Evolutionary conservation across 306 rosid species (phyloP), one percentile per base, ranked within the genome.

Genomic region (Fragaria nilgerrensis): DNA sequence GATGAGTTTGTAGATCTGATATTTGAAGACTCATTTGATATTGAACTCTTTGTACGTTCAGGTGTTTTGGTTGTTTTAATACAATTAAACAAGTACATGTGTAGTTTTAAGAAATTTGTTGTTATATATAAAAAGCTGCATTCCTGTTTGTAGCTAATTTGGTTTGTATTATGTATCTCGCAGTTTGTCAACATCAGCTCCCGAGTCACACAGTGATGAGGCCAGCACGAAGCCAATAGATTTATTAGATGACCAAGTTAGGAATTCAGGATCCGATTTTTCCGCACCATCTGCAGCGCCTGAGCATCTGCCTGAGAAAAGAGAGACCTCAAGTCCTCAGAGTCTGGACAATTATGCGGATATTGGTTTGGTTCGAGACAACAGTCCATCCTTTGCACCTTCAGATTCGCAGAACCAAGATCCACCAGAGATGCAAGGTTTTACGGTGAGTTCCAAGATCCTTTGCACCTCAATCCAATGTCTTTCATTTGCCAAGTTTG

Each of bases 381-480:
- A 75, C 69, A 87, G 89, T 81, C 86, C 90, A 2, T 78, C 97
- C 16, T 96, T 82, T 84, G 84, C 78, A 34, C 97, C 91, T 63
- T 79, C 97, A 27, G 89, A 82, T 70, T 75, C 93, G 7, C 98
- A 87, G 63, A 90, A 82, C 56, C 94, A 88, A 76, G 92, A 89
- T 83, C 89, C 93, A 80, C 84, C 89, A 22, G 98, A 92, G 70
- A 80, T 92, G 81, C 90, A 92, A 1, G 97, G 96, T 67, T 93
- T 96, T 78, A 88, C 94, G 50, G 99, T 96, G 84, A 90, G 99
- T 86, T 9, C 39, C 25, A 19, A 20, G 47, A 9, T 19, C 48
- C 47, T 37, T 37, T 11, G 14, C 70, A 64, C 45, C 41, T 72
- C 62, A 59, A 55, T 44, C 34, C 74, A 37, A 73, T 47, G 39